Base-by-base conservation (phyloP, 768 basidiomycete species). In the Psilocybe cyanescens region DNA sequence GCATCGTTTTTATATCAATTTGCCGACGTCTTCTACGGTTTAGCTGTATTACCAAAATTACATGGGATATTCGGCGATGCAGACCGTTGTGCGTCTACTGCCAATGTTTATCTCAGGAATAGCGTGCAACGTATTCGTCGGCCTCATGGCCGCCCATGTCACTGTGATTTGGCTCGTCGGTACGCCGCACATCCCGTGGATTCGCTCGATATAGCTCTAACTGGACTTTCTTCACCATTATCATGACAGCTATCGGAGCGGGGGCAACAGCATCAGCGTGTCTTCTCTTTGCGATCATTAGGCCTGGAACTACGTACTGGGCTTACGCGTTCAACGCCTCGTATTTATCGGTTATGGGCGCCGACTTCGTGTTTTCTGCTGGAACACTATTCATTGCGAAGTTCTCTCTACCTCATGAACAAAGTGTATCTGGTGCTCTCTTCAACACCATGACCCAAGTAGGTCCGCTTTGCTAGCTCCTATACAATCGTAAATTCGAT, bases 401-500 rank as follows among this genome's bases (percentile, higher is more conserved):
- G 67, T 79, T 89, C 8, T 81, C 85, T 1, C 71, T 81, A 1
- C 86, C 85, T 3, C 80, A 89, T 57, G 92, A 94, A 65, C 92
- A 94, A 72, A 88, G 86, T 72, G 78, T 93, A 4, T 86, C 87
- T 4, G 91, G 90, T 2, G 92, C 86, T 11, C 60, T 92, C 19
- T 92, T 93, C 73, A 89, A 90, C 69, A 92, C 92, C 1, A 86
- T 94, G 83, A 88, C 83, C 3, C 88, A 90, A 77, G 88, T 86
- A 59, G 59, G 74, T 67, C 16, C 0, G 45, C 44, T 16, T 39
- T 17, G 16, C 14, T 16, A 17, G 39, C 3, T 9, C 16, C n/a
- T 19, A 8, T 29, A 17, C 11, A 14, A 12, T 1, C 17, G 30
- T n/a, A n/a, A 24, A 19, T 17, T 33, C 9, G 9, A 24, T 19